Base-by-base conservation (phyloP, 2,329 filamentous ascomycete species). In the Talaromyces marneffei region DNA sequence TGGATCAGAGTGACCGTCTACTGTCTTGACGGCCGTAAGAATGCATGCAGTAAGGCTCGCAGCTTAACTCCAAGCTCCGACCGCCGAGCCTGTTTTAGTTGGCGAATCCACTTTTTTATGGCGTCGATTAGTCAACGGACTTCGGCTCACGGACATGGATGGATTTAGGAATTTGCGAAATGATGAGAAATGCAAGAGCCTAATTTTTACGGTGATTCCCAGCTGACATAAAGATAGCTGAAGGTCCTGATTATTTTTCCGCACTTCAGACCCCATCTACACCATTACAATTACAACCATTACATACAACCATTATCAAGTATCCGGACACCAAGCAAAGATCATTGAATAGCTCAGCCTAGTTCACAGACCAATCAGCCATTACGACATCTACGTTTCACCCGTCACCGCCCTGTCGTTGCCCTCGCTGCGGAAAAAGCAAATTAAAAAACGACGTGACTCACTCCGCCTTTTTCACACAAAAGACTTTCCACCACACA, bases 361-460 rank as follows among this genome's bases (percentile, higher is more conserved):
- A 42, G 18, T 33, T 33, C 39, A 42, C 18, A 42, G 46, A 18
- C 54, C 55, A 46, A 59, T 50, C 56, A 50, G 42, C 31, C 57
- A 23, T 46, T 6, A 18, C 39, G 10, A 35, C n/a, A 12, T 29
- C 27, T 40, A 61, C 59, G 52, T 55, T 56, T 37, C 40, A 27
- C 53, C 12, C 37, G 23, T 56, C 59, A 61, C 59, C 59, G 59
- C 58, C 57, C 35, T 9, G 37, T 35, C 9, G 31, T 33, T 40
- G 44, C 35, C 42, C 35, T 48, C 55, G 27, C 55, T 20, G 31
- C 46, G 18, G 31, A 54, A 54, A 60, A 55, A 60, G 39, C 39
- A 42, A 55, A 40, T 25, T n/a, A n/a, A 55, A 50, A 55, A 55
- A 55, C 8, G 52, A 18, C 40, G 37, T 57, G 59, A 61, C 46